These are phyloP conservation scores for Claviceps sp. DNA, from an alignment of 2,329 filamentous ascomycete genomes.

Conservation along the genomic window DNA sequence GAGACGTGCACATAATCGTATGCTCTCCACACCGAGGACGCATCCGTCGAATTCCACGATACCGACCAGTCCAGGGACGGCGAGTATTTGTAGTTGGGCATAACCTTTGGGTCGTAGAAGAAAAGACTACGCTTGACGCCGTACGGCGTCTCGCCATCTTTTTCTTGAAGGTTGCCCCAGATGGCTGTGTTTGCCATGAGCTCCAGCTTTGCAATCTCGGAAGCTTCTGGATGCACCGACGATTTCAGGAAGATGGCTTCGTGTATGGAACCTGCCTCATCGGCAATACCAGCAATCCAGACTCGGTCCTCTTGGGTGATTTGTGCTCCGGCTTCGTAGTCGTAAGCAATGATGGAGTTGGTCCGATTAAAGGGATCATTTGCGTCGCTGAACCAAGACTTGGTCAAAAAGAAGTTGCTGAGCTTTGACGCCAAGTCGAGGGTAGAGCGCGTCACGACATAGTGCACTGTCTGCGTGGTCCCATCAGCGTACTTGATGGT, in stretches of 20 bases:
- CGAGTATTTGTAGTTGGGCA: slow-evolving; percentile 31
- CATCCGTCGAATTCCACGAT: slow-evolving; percentile 34
- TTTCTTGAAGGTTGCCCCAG: slow-evolving; percentile 1
- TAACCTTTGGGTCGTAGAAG: slow-evolving; percentile 35
- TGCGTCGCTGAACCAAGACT: slow-evolving; percentile 36
- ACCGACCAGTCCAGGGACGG: slow-evolving; percentile 30
- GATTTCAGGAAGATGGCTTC: slow-evolving; percentile 43
- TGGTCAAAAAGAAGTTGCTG: slow-evolving; percentile 38
- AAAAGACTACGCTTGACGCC: slow-evolving; percentile 42
- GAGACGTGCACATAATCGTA: slow-evolving; percentile 47
- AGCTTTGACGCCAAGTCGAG: slow-evolving; percentile 30
- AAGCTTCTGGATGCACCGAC: slow-evolving; percentile 31
- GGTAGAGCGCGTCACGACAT: slow-evolving; percentile 36
- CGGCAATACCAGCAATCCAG: slow-evolving; percentile 47
- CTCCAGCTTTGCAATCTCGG: slow-evolving; percentile 39
- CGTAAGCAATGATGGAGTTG: slow-evolving; percentile 44
- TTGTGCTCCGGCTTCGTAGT: slow-evolving; percentile 30
- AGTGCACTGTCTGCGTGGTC: slow-evolving; percentile 40
- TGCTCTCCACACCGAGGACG: slow-evolving; percentile 34
- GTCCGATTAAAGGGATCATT: slow-evolving; percentile 40
- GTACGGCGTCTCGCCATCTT: not conserved
- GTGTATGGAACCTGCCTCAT: slow-evolving; percentile 45
- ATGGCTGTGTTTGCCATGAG: slow-evolving; percentile 1
- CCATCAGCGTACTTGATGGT: slow-evolving; percentile 34
- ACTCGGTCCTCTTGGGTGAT: slow-evolving; percentile 35